These are phyloP conservation scores for Lactifluus hygrophoroides DNA, from an alignment of 768 basidiomycete species.

Conservation along the genomic window DNA sequence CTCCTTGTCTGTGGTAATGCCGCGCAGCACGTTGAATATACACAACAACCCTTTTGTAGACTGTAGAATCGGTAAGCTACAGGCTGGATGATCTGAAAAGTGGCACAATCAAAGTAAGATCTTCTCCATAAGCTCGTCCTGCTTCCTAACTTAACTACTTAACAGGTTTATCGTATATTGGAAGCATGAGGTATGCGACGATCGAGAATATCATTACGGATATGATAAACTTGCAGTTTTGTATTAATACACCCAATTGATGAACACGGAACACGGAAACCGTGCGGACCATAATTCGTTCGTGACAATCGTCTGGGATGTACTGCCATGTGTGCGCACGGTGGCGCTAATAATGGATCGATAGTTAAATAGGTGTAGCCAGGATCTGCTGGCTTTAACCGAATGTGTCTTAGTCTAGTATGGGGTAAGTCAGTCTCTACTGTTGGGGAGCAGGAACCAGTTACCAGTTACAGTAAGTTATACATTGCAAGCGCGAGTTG, in stretches of 20 bases:
- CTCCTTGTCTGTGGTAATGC: conserved; percentile 4
- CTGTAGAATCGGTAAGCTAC: conserved; percentile 76
- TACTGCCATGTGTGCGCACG: not conserved
- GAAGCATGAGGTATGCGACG: conserved; percentile 21
- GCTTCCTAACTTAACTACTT: not conserved
- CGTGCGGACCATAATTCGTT: not conserved
- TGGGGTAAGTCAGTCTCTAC: too few relatives aligned
- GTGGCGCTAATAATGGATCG: not conserved
- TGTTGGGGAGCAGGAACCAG: not conserved
- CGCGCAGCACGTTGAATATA: not conserved
- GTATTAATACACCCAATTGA: not conserved
- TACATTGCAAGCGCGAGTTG: not conserved
- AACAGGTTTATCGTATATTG: conserved; percentile 26
- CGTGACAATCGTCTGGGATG: not conserved
- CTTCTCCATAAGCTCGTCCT: not conserved
- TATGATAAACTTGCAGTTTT: not conserved
- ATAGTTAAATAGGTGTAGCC: not conserved
- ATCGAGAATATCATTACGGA: not conserved
- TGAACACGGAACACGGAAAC: not conserved
- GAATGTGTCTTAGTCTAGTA: not conserved
- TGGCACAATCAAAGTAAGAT: conserved; percentile 64
- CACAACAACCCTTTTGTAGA: conserved; percentile 27
- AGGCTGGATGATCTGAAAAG: conserved; percentile 84
- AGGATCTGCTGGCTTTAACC: not conserved
- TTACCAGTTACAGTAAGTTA: not conserved